Evolutionary conservation across 2,329 filamentous ascomycete species (phyloP), one percentile per base, ranked within the genome.

Genomic region (Thelonectria discophora): DNA sequence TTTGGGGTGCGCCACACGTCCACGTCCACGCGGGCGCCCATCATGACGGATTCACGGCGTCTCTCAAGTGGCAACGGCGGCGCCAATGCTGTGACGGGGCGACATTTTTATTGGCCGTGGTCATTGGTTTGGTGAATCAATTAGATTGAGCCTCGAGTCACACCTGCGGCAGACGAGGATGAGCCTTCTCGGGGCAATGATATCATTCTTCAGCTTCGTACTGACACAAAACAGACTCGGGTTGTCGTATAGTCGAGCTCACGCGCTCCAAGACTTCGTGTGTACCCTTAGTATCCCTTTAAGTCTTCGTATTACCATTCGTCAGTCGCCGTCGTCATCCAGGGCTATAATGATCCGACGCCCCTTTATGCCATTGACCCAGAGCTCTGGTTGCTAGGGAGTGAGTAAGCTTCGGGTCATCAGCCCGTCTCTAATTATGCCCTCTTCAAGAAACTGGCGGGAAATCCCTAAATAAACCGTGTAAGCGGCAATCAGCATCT

Each of bases 1-100:
- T 30, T 20, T 17, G 40, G 18, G 20, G 54, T 54, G 51, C 56
- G 64, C 59, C 64, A 66, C 63, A 21, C n/a, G n/a, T n/a, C n/a
- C n/a, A n/a, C n/a, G 47, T 37, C 34, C 34, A 13, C 54, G 56
- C 18, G 24, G 15, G 51, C 49, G 58, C 46, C 59, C 59, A 55
- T 66, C 55, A 62, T 57, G 49, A 24, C 21, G 21, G 21, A 24
- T 24, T 24, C 21, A 24, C 21, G 21, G 58, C 51, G 55, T 17
- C 43, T 30, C 43, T 32, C 32, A 53, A 51, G 58, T 60, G 52
- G 52, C 52, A 55, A 55, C 58, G 58, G 50, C 51, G 52, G 52
- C 52, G 58, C 58, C 37, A 56, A 47, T 51, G 18, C 52, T 42
- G 52, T 47, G 47, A 32, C 24, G 47, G 40, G 12, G 11, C 20